Evolutionary conservation across 768 basidiomycete species (phyloP).

Genomic region (Calocera cornea): DNA sequence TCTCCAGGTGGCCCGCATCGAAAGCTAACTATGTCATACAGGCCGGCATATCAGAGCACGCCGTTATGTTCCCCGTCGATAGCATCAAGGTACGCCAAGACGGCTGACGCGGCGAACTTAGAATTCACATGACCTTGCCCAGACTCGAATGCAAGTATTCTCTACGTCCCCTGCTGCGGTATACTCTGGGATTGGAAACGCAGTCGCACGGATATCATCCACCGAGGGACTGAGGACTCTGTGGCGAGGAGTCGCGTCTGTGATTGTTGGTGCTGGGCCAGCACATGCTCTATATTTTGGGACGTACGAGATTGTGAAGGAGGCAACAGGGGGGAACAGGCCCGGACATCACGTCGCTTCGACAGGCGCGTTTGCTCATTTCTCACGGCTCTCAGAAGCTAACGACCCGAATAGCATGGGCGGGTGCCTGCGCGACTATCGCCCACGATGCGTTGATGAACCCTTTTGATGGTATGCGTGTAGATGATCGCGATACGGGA

Average conservation of each 20-base stretch:
- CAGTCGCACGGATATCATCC: conserved; percentile 80
- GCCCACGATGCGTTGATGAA: conserved; percentile 98
- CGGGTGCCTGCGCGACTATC: conserved; percentile 88
- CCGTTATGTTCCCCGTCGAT: conserved; percentile 96
- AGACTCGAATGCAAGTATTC: conserved; percentile 99
- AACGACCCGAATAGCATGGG: conserved; percentile 45
- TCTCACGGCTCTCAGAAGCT: no score
- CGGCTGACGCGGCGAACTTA: neutral
- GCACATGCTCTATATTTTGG: conserved; percentile 98
- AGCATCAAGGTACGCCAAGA: conserved; percentile 69
- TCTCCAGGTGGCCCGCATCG: neutral
- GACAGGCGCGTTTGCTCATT: conserved; percentile 49
- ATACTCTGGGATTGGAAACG: conserved; percentile 81
- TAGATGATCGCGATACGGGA: neutral
- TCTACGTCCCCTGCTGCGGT: conserved; percentile 71
- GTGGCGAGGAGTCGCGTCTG: conserved; percentile 93
- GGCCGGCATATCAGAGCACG: conserved; percentile 98
- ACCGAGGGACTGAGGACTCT: conserved; percentile 84
- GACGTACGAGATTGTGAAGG: conserved; percentile 86
- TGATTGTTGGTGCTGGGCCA: conserved; percentile 91
- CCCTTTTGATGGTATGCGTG: conserved; percentile 82
- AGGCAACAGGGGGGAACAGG: conserved; percentile 73
- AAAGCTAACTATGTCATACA: conserved; percentile 23
- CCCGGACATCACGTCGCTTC: conserved; percentile 69
- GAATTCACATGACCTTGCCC: conserved; percentile 7